phyloP scores from a whole-genome alignment of 306 rosid genomes.

The Sicyos edulis region DNA sequence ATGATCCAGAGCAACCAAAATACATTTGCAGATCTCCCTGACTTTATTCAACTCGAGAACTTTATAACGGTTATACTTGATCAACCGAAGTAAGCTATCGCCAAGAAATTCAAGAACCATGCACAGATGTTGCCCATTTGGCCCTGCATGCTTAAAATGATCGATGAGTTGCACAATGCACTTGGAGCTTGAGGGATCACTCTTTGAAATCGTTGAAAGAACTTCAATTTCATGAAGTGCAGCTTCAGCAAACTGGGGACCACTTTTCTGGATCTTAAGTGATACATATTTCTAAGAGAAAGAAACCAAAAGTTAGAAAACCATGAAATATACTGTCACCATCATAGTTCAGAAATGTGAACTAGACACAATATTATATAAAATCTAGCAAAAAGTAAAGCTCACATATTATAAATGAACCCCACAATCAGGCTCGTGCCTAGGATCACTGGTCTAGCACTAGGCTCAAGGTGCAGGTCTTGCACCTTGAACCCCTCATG shows the following conservation, averaged over 20 bases:
- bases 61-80: slow-evolving; percentile 61
- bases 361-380: background rate
- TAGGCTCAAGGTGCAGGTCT: no score
- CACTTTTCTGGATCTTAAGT: slow-evolving; percentile 97
- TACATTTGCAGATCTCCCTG: slow-evolving; percentile 74
- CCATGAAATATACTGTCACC: background rate
- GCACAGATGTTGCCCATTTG: slow-evolving; percentile 93
- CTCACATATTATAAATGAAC: no score
- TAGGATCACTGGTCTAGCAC: no score
- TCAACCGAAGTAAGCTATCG: slow-evolving; percentile 86
- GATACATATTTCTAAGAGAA: slow-evolving; percentile 67
- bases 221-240: slow-evolving; percentile 86
- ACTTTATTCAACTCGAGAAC: slow-evolving; percentile 72
- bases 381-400: background rate
- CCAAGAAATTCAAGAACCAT: slow-evolving; percentile 98
- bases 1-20: slow-evolving; percentile 79
- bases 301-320: slow-evolving; percentile 17
- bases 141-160: slow-evolving; percentile 87
- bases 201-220: slow-evolving; percentile 61
- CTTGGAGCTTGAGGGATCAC: slow-evolving; percentile 66
- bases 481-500: no score
- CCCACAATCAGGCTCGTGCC: no score
- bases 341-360: background rate
- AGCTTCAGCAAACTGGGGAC: slow-evolving; percentile 82
- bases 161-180: slow-evolving; percentile 72